Evolutionary conservation across 208 protist species (phyloP).

Genomic region (Tritrichomonas musculus): DNA sequence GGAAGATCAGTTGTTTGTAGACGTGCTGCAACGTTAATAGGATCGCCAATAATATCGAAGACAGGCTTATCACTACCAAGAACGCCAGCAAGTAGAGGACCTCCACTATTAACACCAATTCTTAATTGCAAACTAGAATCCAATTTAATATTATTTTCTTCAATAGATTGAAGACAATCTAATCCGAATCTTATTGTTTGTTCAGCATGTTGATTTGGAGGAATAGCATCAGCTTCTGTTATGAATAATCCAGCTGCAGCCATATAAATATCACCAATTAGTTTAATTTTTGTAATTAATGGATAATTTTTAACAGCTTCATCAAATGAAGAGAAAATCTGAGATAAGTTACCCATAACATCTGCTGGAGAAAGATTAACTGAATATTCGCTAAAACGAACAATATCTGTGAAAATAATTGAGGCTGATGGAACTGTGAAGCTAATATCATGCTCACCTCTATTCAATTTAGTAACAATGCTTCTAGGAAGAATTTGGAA

Average conservation of each 20-base stretch:
- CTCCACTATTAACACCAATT: too few relatives aligned
- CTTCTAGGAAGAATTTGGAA: background rate
- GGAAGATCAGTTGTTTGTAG: too few relatives aligned
- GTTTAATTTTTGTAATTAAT: conserved; percentile 19
- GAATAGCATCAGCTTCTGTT: background rate
- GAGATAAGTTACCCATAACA: too few relatives aligned
- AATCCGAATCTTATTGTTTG: background rate
- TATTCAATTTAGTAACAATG: background rate
- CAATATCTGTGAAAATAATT: background rate
- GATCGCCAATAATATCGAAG: too few relatives aligned
- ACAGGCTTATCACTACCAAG: too few relatives aligned
- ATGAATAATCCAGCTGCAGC: background rate
- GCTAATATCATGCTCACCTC: background rate
- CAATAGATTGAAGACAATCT: background rate
- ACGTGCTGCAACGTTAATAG: too few relatives aligned
- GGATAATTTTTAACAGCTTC: background rate
- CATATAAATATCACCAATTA: conserved; percentile 23
- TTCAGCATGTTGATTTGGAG: background rate
- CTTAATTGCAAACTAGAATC: too few relatives aligned
- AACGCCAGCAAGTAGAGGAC: too few relatives aligned
- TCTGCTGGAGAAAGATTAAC: too few relatives aligned
- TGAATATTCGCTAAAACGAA: too few relatives aligned
- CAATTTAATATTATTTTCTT: background rate
- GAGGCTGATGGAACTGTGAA: background rate
- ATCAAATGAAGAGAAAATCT: background rate